phyloP scores from a whole-genome alignment of 176 grass and related monocot genomes.

The Calamus simplicifolius region DNA sequence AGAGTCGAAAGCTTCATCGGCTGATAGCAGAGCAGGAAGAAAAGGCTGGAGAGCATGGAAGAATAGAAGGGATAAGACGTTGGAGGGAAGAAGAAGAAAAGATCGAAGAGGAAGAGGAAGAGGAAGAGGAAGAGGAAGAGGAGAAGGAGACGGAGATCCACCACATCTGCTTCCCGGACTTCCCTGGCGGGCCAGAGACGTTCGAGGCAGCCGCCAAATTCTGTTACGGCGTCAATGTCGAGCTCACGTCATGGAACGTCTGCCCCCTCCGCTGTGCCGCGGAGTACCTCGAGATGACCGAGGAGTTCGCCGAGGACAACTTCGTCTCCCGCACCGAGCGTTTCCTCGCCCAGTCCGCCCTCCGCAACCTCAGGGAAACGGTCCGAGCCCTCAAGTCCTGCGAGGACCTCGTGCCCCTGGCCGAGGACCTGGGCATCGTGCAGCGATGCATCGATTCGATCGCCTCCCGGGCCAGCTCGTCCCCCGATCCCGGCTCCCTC shows the following conservation, averaged over 20 bases:
- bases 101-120: background rate
- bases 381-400: slow-evolving; percentile 77
- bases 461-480: slow-evolving; percentile 33
- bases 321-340: slow-evolving; percentile 48
- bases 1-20: slow-evolving; percentile 63
- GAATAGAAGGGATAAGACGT: background rate
- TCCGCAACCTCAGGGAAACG: slow-evolving; percentile 51
- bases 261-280: slow-evolving; percentile 67
- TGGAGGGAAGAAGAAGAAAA: slow-evolving; percentile 2
- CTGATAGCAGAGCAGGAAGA: slow-evolving; percentile 64
- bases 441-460: slow-evolving; percentile 63
- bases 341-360: slow-evolving; percentile 37
- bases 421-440: slow-evolving; percentile 59
- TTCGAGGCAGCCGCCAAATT: slow-evolving; percentile 79
- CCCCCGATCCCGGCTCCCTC: slow-evolving; percentile 16
- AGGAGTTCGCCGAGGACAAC: slow-evolving; percentile 73
- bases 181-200: slow-evolving; percentile 63
- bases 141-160: slow-evolving; percentile 18
- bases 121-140: slow-evolving; percentile 11
- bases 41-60: background rate
- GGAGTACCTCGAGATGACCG: slow-evolving; percentile 83
- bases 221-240: slow-evolving; percentile 88
- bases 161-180: slow-evolving; percentile 42
- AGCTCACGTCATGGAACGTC: slow-evolving; percentile 73
- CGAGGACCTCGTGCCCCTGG: slow-evolving; percentile 65